Evolutionary conservation across 495 filamentous ascomycete species (phyloP).

Genomic region (Hyaloscypha variabilis): DNA sequence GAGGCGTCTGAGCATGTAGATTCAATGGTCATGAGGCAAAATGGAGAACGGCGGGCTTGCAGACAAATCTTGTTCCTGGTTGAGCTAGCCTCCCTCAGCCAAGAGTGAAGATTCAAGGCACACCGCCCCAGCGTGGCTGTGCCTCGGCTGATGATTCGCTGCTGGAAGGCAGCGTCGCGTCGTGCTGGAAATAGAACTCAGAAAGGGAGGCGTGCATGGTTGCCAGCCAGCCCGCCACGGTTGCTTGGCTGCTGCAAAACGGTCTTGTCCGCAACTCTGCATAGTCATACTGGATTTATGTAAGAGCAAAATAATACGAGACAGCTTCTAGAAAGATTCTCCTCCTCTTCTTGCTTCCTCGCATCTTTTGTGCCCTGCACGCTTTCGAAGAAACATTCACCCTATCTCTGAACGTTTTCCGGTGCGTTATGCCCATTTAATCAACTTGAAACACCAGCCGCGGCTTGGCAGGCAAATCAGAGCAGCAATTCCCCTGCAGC

Average conservation of each 20-base stretch:
- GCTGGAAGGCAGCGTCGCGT: background rate
- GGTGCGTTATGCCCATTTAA: background rate
- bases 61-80: conserved; percentile 1
- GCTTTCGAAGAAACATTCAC: background rate
- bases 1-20: background rate
- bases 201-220: too few species aligned
- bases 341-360: background rate
- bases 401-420: background rate
- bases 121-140: conserved; percentile 6
- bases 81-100: background rate
- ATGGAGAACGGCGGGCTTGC: background rate
- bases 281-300: background rate
- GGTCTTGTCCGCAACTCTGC: background rate
- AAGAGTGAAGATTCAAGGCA: background rate
- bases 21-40: background rate
- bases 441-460: background rate
- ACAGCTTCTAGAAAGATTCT: background rate
- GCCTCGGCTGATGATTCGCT: background rate
- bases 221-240: background rate
- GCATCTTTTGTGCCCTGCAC: background rate
- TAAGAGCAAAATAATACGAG: background rate
- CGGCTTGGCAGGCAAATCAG: background rate
- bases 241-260: background rate
- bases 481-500: background rate
- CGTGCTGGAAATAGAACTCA: background rate